Evolutionary conservation across 1,284 basidiomycete genomes (phyloP).

Genomic region (Ganoderma multipileum): DNA sequence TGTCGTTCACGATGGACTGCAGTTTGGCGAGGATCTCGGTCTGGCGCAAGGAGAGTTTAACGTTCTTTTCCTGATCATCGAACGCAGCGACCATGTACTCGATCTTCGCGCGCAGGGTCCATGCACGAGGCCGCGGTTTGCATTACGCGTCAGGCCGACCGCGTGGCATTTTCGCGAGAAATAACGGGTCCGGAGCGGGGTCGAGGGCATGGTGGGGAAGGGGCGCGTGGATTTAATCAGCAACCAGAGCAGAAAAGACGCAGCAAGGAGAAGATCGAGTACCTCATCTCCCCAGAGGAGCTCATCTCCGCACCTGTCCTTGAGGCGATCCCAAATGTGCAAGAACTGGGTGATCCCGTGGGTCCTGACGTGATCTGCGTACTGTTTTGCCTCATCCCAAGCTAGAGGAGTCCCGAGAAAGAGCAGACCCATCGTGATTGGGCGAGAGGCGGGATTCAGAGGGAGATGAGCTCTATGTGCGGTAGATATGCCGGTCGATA

Average conservation of each 20-base stretch:
- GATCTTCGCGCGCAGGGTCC: constrained; percentile 59
- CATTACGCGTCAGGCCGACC: not conserved
- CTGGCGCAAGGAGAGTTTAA: constrained; percentile 90
- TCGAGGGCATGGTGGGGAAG: constrained; percentile 1
- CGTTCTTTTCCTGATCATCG: constrained; percentile 82
- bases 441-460: not conserved
- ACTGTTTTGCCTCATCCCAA: constrained; percentile 90
- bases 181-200: constrained; percentile 1
- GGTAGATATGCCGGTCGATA: constrained; percentile 20
- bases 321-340: constrained; percentile 90
- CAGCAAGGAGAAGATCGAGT: constrained; percentile 22
- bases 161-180: not conserved
- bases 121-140: constrained; percentile 6
- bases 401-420: constrained; percentile 93
- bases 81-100: constrained; percentile 97
- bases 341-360: constrained; percentile 98
- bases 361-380: constrained; percentile 89
- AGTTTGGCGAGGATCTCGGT: constrained; percentile 93
- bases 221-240: constrained; percentile 23
- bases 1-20: constrained; percentile 70
- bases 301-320: constrained; percentile 91
- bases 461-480: constrained; percentile 1
- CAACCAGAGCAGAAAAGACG: not conserved
- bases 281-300: constrained; percentile 99
- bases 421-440: constrained; percentile 84